phyloP scores from a whole-genome alignment of 2,329 filamentous ascomycete species.

The Parastagonospora nodorum region DNA sequence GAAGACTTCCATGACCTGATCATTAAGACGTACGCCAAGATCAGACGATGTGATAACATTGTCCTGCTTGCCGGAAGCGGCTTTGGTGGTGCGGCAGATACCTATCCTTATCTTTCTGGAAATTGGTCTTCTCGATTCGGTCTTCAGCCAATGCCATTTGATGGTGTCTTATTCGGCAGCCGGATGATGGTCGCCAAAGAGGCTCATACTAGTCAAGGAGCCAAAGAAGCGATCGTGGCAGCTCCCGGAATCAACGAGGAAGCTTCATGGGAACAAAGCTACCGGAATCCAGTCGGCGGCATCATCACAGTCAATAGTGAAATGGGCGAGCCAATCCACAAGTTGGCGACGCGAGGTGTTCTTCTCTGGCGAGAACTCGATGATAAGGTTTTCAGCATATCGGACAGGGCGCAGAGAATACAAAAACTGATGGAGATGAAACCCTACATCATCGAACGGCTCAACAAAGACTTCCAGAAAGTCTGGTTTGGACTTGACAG shows the following conservation, averaged over 20 bases:
- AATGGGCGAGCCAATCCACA: conserved; percentile 97
- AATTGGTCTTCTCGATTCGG: conserved; percentile 85
- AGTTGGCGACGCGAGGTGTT: conserved; percentile 89
- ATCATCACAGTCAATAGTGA: conserved; percentile 94
- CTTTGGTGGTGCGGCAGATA: conserved; percentile 87
- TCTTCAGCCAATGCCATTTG: conserved; percentile 92
- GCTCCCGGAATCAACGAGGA: conserved; percentile 70
- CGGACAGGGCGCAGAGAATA: conserved; percentile 70
- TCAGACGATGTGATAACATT: conserved; percentile 84
- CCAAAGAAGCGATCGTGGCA: conserved; percentile 88
- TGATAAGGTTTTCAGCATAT: conserved; percentile 76
- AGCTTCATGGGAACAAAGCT: conserved; percentile 68
- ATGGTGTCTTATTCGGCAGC: conserved; percentile 87
- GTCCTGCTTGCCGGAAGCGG: conserved; percentile 89
- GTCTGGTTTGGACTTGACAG: conserved; percentile 95
- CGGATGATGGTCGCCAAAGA: conserved; percentile 96
- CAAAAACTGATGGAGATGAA: conserved; percentile 87
- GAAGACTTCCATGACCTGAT: conserved; percentile 96
- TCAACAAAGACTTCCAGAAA: conserved; percentile 96
- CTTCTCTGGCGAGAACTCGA: conserved; percentile 96
- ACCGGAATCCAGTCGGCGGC: conserved; percentile 73
- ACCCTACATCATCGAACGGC: conserved; percentile 86
- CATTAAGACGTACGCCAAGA: conserved; percentile 86
- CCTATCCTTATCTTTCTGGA: conserved; percentile 90
- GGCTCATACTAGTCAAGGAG: conserved; percentile 82